Evolutionary conservation across 192 early-diverging fungal species (phyloP), one percentile per base, ranked within the genome.

Genomic region (Podila minutissima): DNA sequence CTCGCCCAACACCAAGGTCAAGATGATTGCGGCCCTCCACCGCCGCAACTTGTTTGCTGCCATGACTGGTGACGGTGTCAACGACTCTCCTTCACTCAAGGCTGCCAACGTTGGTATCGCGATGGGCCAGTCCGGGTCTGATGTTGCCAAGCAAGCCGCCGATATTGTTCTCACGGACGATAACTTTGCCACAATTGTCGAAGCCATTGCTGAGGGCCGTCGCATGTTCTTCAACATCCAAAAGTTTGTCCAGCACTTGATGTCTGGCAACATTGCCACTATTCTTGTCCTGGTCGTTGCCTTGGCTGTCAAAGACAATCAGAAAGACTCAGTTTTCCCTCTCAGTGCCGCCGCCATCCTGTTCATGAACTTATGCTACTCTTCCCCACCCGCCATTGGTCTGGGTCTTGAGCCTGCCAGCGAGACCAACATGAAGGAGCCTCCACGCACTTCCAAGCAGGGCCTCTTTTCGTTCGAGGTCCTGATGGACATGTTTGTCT

Each of bases 1-100:
- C 86, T 70, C 68, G 64, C 97, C 97, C n/a, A 95, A 98, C 75
- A 97, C 95, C 73, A 98, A 98, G 82, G 90, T 97, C 71, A 98
- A 98, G 84, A 97, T 98, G 88, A 96, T 98, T 66, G 89, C 92
- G 69, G 95, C 96, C 3, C 84, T 98, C 64, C 96, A 98, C 73
- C 83, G 89, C 22, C 89, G 89, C 67, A 81, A 84, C 24, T 84
- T 87, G 55, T 89, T 92, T 64, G 90, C 89, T 24, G 93, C 90
- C 46, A 96, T 96, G 95, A 97, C 96, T 19, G 97, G 97, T 70
- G 93, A 94, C 69, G 93, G 93, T 53, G 92, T 93, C 35, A 94
- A 94, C 74, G 93, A 94, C 82, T 87, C 89, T 60, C 93, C 93
- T 10, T 86, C 86, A 61, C 84, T 94, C 38, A 94, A 94, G 70